Conservation (phyloP, 768 basidiomycete species). For the Suillus cothurnatus region DNA sequence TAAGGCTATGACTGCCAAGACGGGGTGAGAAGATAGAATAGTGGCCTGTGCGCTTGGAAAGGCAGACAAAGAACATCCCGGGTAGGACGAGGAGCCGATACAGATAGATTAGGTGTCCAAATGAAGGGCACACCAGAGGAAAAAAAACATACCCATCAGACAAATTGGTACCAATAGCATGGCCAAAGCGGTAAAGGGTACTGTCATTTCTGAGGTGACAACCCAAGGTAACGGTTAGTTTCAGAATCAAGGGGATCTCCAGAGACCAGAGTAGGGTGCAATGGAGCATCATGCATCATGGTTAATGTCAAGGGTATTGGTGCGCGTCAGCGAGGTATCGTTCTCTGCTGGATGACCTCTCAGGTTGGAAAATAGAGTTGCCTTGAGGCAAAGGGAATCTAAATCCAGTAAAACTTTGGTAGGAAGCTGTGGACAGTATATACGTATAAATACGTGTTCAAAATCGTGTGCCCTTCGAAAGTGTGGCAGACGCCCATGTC, state of each 20-base stretch:
- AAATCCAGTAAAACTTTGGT: not conserved
- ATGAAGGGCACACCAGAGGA: not conserved
- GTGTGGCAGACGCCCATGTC: not conserved
- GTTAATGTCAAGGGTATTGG: not conserved
- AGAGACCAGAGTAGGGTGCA: not conserved
- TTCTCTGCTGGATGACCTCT: not conserved
- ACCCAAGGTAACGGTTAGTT: conserved; percentile 2
- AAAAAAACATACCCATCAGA: not conserved
- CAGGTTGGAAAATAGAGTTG: not conserved
- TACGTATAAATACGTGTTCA: not conserved
- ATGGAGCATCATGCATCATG: not conserved
- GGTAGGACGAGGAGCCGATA: not conserved
- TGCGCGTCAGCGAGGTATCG: not conserved
- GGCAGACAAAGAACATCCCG: not conserved
- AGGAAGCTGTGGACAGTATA: conserved; percentile 1
- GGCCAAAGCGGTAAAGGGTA: not conserved
- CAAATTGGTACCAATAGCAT: not conserved
- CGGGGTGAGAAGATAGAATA: not conserved
- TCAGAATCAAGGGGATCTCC: not conserved
- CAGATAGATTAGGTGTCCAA: not conserved
- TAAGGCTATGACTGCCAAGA: not conserved
- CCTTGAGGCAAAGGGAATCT: conserved; percentile 2
- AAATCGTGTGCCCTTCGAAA: not conserved
- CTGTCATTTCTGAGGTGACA: not conserved
- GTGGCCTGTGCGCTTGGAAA: not conserved